Base-by-base conservation (phyloP, 805 yeast species). In the Komagataella ulmi region DNA sequence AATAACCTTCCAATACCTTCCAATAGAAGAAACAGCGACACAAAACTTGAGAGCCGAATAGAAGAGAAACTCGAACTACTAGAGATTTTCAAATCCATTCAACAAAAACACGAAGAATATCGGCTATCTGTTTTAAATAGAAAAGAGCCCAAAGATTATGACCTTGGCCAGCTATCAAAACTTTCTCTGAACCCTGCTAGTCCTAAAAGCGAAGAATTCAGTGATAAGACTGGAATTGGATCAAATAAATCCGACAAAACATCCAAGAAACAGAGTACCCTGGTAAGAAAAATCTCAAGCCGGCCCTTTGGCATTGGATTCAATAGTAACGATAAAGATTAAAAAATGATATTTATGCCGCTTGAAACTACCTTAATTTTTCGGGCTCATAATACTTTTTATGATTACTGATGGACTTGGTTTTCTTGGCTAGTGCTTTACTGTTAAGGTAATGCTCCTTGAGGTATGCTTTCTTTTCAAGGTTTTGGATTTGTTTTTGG, bases 11-110 rank as follows among this genome's bases (percentile, higher is more conserved):
- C 58, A 4, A 23, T 24, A 17, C 21, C 46, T 18, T 45, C 21
- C 14, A 45, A 45, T n/a, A 45, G 21, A 45, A 45, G 21, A 18
- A 30, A 47, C 40, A 24, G 44, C 17, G 49, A 21, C 2, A 3
- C 47, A 24, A 47, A 47, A 4, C 12, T 48, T 14, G 45, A 46
- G n/a, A 43, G 17, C 44, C 36, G 17, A n/a, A 17, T 17, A 12
- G 46, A n/a, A 44, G 49, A 40, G 12, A 30, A 46, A 46, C 43
- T 8, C 36, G 47, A 50, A 36, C 45, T 80, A 43, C 64, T 79
- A 45, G 71, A 67, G n/a, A 70, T 71, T 44, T 80, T 80, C 60
- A 67, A 70, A 50, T 61, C 63, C 3, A 69, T 76, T n/a, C 85
- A 80, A 56, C 62, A 65, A 47, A 66, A 62, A 48, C 71, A 71